Base-by-base conservation (phyloP, 768 basidiomycete species). In the Hygrophoropsis aurantiaca region DNA sequence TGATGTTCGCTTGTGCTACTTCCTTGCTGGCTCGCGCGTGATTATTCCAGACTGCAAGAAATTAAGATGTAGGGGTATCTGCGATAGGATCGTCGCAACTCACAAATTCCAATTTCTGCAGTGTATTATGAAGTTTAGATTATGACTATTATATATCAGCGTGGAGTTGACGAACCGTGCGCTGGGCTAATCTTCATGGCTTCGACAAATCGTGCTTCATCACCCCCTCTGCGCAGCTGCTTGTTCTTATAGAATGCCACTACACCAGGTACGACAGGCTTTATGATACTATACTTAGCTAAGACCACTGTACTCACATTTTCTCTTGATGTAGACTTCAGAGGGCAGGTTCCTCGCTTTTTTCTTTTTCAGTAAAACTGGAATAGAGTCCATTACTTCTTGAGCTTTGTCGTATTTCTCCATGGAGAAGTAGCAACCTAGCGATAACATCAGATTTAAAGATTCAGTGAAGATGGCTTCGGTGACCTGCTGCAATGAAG, bases 191-290 rank as follows among this genome's bases (percentile, higher is more conserved):
- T 82, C 50, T 69, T 78, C 27, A 89, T 79, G 5, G 71, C 70
- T 34, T 82, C 69, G 0, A 74, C 77, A 51, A 69, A 90, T 21
- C 69, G 59, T 4, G 59, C 65, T 44, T 78, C 74, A 20, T 79
- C 74, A 4, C 81, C 80, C 1, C 81, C 81, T 26, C 71, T 63
- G 23, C 78, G 66, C 32, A 55, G 59, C 53, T 87, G 84, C 57
- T 90, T 90, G 57, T 75, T 74, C 61, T 83, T 78, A 62, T 87
- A 90, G 57, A 88, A 89, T 1, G 74, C 75, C 58, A 91, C 89
- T 91, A 53, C 10, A 46, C 48, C 9, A 8, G 9, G 44, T 34
- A 42, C n/a, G n/a, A n/a, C 33, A 50, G 1, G 30, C 35, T 15
- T 11, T 27, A 11, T 39, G 49, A 4, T 50, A 11, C 10, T 11